Base-by-base conservation (phyloP, 129 eudicot species). In the Escallonia herrerae region DNA sequence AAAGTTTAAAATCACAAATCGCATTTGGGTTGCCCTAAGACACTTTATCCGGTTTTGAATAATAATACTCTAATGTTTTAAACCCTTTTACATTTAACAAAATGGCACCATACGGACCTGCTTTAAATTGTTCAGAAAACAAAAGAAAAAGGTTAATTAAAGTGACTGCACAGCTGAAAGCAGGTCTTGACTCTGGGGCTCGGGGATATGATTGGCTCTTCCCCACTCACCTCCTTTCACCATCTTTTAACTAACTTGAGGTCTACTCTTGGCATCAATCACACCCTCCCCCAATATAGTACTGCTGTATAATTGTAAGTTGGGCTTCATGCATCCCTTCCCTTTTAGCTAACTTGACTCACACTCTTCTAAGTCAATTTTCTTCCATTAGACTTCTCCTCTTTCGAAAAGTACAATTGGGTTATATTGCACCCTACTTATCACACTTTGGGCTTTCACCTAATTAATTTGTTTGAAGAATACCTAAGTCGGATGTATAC, bases 311-410 rank as follows among this genome's bases (percentile, higher is more conserved):
- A 22, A 22, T 22, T 22, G 33, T 22, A 56, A 53, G 63, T 2
- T 71, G 69, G 63, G 52, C 75, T 53, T 65, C 46, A 15, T 53
- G 63, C 58, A 39, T 62, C 56, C 15, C 51, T 65, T n/a, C 58
- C 55, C 62, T 66, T 68, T 40, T 33, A 68, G 59, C 74, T 80
- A 77, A 58, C 86, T 84, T 84, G 67, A 63, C 22, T 47, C 74
- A 58, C 69, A 84, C 90, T 84, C 90, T 55, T 57, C 57, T 81
- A 84, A 77, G 62, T 73, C 33, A 22, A 56, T 69, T 84, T 74
- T 73, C 85, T 84, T 80, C 60, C 57, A 74, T 55, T 60, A 67
- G 77, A 84, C 79, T 80, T 71, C 74, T 63, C 63, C 74, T 63
- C 63, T 72, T 38, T 40, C 51, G 40, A 78, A n/a, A n/a, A 65